phyloP scores from a whole-genome alignment of 148 eudicot genomes.

The Polygonum maritimum region DNA sequence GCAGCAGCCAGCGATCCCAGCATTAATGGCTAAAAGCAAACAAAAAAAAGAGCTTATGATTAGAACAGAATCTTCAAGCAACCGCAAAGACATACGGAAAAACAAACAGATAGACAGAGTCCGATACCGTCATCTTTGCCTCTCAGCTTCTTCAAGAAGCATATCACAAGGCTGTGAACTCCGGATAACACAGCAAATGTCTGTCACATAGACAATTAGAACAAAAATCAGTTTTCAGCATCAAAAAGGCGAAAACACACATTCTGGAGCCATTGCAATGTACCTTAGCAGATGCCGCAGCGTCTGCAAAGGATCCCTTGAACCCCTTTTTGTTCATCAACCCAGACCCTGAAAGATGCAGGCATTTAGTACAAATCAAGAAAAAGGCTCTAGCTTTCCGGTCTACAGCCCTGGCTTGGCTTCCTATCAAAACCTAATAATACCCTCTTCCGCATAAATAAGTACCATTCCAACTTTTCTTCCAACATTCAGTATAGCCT shows the following conservation, averaged over 20 bases:
- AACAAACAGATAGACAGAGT: background rate
- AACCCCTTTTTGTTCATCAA: conserved; percentile 68
- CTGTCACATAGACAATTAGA: conserved; percentile 26
- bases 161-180: conserved; percentile 75
- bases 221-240: background rate
- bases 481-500: background rate
- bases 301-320: conserved; percentile 76
- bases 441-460: too few relatives aligned
- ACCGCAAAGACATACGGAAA: background rate
- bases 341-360: conserved; percentile 54
- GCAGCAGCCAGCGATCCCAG: conserved; percentile 97
- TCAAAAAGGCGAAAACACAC: background rate
- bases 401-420: background rate
- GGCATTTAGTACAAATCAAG: background rate
- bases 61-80: background rate
- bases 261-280: too few relatives aligned
- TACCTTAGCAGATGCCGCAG: conserved; percentile 82
- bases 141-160: conserved; percentile 74
- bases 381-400: background rate
- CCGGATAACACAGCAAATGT: conserved; percentile 90
- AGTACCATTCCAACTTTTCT: background rate
- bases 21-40: conserved; percentile 56
- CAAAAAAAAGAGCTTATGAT: background rate
- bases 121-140: conserved; percentile 88
- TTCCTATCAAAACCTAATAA: too few relatives aligned